Percentiles rank a stretch among this genome's conserved stretches.
Conservation (phyloP, 305 asterid species). For the Fraxinus sp. region DNA sequence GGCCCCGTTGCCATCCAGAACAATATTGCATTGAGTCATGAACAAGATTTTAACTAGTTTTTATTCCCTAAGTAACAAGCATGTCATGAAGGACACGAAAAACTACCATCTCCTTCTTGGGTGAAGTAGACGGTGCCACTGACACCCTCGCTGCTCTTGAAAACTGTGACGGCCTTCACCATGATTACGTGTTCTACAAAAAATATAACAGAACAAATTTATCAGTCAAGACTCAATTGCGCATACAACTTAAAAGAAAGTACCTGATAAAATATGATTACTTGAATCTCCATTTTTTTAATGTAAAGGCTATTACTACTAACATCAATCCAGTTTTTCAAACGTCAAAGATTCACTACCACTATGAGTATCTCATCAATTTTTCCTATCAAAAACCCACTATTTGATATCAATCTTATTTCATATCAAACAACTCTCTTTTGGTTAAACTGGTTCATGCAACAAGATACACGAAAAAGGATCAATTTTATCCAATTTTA, state of each 20-base stretch:
- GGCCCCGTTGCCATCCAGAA: not conserved
- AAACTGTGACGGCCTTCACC: slow-evolving; percentile 95
- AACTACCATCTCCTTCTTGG: slow-evolving; percentile 84
- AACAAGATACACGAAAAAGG: not conserved
- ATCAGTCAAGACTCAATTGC: not conserved
- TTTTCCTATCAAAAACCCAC: not conserved
- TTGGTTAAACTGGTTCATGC: not conserved
- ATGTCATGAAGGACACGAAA: not conserved
- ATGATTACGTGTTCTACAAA: slow-evolving; percentile 65
- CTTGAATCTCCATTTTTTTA: not conserved
- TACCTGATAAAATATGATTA: not conserved
- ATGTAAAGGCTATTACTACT: not conserved
- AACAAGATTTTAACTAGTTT: slow-evolving; percentile 4
- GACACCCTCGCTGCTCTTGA: slow-evolving; percentile 86
- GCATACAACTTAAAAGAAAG: not conserved
- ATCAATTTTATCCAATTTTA: not conserved
- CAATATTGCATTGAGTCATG: not conserved
- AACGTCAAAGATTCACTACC: not conserved
- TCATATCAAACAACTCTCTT: not conserved
- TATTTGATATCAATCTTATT: not conserved
- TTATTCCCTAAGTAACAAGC: not conserved
- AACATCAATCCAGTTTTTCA: not conserved
- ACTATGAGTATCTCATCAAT: not conserved
- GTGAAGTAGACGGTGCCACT: slow-evolving; percentile 67
- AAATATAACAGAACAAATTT: not conserved